Evolutionary conservation across 352 stramenopile species (phyloP).

Genomic region (Pythium myriotylum): DNA sequence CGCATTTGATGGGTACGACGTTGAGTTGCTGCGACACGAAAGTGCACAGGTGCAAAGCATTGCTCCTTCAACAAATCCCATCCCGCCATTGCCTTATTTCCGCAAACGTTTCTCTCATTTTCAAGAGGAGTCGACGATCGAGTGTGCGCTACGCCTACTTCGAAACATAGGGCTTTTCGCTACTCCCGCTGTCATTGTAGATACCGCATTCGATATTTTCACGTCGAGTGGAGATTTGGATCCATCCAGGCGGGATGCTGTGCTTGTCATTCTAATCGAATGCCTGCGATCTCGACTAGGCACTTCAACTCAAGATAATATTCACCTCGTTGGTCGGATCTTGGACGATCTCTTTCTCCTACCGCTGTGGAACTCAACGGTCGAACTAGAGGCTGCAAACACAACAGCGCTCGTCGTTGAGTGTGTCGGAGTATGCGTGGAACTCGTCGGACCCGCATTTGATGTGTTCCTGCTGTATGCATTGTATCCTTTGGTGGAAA

Average conservation of each 20-base stretch:
- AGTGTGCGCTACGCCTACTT: slow-evolving; percentile 48
- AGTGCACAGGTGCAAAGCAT: background rate
- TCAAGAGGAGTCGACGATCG: slow-evolving; percentile 66
- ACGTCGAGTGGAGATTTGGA: background rate
- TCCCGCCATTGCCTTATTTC: slow-evolving; percentile 55
- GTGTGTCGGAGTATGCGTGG: slow-evolving; percentile 69
- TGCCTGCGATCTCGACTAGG: slow-evolving; percentile 36
- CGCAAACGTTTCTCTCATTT: slow-evolving; percentile 78
- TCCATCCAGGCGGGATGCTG: slow-evolving; percentile 15
- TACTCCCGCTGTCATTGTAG: slow-evolving; percentile 66
- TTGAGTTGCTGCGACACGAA: slow-evolving; percentile 72
- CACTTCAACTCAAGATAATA: slow-evolving; percentile 29
- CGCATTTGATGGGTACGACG: slow-evolving; percentile 69
- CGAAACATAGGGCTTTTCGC: slow-evolving; percentile 43
- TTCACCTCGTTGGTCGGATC: slow-evolving; percentile 72
- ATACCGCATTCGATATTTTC: slow-evolving; percentile 61
- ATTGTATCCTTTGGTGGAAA: slow-evolving; percentile 85
- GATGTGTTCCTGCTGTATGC: slow-evolving; percentile 66
- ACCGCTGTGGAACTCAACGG: slow-evolving; percentile 18
- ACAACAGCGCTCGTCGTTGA: slow-evolving; percentile 64
- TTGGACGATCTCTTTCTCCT: slow-evolving; percentile 73
- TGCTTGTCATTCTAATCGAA: slow-evolving; percentile 71
- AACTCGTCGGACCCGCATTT: slow-evolving; percentile 62
- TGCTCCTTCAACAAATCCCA: background rate
- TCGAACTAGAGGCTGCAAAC: slow-evolving; percentile 6